Evolutionary conservation across 257 asterid species (phyloP).

Genomic region (Gynochthodes officinalis): DNA sequence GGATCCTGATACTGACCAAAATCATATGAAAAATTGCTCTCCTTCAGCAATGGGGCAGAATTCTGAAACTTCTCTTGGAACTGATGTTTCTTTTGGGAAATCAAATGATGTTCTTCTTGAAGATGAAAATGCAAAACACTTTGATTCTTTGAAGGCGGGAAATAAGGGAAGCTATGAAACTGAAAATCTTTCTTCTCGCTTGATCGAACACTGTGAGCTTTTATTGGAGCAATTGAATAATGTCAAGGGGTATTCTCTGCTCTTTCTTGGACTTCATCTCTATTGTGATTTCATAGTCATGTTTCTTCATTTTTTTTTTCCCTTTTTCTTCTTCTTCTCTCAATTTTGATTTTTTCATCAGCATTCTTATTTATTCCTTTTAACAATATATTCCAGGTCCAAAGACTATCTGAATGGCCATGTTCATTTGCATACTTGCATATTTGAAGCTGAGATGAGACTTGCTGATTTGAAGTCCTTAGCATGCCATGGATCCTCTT

Average conservation of each 20-base stretch:
- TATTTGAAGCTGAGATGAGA: constrained; percentile 67
- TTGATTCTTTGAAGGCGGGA: constrained; percentile 12
- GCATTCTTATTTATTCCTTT: constrained; percentile 12
- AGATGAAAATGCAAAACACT: constrained; percentile 7
- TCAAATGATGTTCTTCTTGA: constrained; percentile 18
- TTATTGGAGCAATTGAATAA: constrained; percentile 61
- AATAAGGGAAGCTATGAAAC: constrained; percentile 28
- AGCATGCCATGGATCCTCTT: constrained; percentile 55
- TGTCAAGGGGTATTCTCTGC: constrained; percentile 46
- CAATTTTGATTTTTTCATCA: background rate
- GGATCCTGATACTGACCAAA: constrained; percentile 30
- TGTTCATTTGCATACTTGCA: constrained; percentile 41
- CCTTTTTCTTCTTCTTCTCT: too few species aligned
- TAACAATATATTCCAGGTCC: constrained; percentile 38
- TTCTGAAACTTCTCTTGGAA: constrained; percentile 29
- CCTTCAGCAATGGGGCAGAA: constrained; percentile 3
- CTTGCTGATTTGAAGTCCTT: constrained; percentile 71
- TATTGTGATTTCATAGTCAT: background rate
- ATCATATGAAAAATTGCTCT: constrained; percentile 7
- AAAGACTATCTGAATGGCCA: constrained; percentile 33
- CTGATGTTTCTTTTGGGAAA: constrained; percentile 6
- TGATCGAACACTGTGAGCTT: constrained; percentile 51
- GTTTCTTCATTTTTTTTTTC: background rate
- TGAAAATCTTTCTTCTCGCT: constrained; percentile 39
- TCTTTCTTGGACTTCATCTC: constrained; percentile 13